These are phyloP conservation scores for Tulasnella sp. DNA, from an alignment of 768 basidiomycete species.

Conservation along the genomic window DNA sequence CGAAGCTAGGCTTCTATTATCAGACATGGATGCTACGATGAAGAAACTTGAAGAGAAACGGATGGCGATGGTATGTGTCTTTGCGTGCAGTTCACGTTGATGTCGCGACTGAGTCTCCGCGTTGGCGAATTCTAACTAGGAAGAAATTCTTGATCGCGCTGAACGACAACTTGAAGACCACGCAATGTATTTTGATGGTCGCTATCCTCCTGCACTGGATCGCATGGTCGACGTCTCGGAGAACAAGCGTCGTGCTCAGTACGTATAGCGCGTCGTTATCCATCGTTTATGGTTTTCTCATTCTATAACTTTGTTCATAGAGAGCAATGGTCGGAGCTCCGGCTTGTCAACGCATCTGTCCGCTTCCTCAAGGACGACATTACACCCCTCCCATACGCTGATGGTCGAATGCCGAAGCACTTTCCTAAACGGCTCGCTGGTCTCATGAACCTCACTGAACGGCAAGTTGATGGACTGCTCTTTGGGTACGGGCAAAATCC, in stretches of 20 bases:
- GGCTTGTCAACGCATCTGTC: neutral
- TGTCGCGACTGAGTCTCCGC: neutral
- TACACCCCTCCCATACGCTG: neutral
- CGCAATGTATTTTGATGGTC: conserved; percentile 1
- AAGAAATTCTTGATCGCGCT: conserved; percentile 3
- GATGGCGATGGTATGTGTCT: neutral
- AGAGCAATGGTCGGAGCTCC: neutral
- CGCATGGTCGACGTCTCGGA: neutral
- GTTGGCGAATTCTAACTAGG: neutral
- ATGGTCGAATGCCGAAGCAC: neutral
- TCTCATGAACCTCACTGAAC: conserved; percentile 15
- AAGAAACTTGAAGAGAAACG: neutral
- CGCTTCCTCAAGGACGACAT: neutral
- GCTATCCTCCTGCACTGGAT: conserved; percentile 3
- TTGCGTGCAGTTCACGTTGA: neutral
- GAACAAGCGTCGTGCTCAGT: neutral
- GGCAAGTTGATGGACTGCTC: conserved; percentile 7
- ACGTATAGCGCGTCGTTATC: neutral
- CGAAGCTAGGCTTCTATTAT: neutral
- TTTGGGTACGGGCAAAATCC: neutral
- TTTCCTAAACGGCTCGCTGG: conserved; percentile 5
- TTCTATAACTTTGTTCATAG: neutral
- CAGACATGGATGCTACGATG: neutral
- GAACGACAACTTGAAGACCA: conserved; percentile 9
- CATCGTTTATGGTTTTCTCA: neutral